Percentiles rank a stretch among this genome's conserved stretches.
Conservation (phyloP, 768 basidiomycete species). For the Coprinopsis marcescibilis region DNA sequence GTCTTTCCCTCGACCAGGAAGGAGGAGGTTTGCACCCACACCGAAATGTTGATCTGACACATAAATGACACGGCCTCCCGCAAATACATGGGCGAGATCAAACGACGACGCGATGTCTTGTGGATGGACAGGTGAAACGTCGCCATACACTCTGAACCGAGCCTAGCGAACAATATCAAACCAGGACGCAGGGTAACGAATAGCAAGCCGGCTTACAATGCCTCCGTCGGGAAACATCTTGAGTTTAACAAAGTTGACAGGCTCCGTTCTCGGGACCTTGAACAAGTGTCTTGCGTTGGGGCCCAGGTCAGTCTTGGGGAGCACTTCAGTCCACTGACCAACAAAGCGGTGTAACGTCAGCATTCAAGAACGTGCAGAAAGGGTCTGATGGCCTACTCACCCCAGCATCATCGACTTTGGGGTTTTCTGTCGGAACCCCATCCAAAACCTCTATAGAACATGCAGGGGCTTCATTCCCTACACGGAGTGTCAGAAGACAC, state of each 20-base stretch:
- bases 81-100: conserved; percentile 87
- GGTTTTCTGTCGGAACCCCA: conserved; percentile 35
- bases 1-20: conserved; percentile 88
- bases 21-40: conserved; percentile 81
- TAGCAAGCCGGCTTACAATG: conserved; percentile 54
- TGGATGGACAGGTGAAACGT: conserved; percentile 63
- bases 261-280: conserved; percentile 47
- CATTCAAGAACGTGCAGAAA: not conserved
- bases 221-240: conserved; percentile 98
- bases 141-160: conserved; percentile 87
- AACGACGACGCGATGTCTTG: conserved; percentile 43
- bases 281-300: conserved; percentile 90
- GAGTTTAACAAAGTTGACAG: conserved; percentile 79
- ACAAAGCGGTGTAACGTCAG: conserved; percentile 11
- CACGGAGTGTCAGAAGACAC: conserved; percentile 5
- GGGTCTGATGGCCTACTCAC: conserved; percentile 32
- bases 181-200: conserved; percentile 8
- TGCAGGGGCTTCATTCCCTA: conserved; percentile 83
- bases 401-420: conserved; percentile 42
- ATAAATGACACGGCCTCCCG: conserved; percentile 78
- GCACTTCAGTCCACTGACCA: conserved; percentile 81
- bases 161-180: conserved; percentile 44
- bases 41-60: conserved; percentile 96
- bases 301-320: conserved; percentile 71
- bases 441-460: conserved; percentile 67